Base-by-base conservation (phyloP, 768 basidiomycete genomes). In the Phlegmacium glaucopus region DNA sequence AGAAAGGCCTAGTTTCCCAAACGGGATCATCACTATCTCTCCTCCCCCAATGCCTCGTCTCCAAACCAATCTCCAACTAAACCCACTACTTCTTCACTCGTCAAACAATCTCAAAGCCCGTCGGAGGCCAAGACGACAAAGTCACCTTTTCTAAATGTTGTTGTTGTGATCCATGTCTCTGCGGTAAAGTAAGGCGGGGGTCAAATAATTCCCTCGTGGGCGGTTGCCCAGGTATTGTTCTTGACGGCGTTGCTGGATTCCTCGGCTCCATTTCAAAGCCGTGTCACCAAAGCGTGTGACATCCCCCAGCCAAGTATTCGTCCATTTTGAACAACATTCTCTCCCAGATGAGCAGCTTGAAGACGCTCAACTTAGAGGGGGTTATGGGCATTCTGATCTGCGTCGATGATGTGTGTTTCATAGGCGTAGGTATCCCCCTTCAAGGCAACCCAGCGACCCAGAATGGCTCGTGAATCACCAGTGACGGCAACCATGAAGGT, bases 101-200 rank as follows among this genome's bases (percentile, higher is more conserved):
- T 70, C 42, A 84, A 61, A 32, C 69, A 68, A 50, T 82, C 78
- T 74, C 76, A 83, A 17, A 83, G 60, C 6, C 80, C 80, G 55
- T 79, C 76, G 1, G 74, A 75, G 1, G 70, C 81, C 48, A 82
- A 57, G 25, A 83, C 72, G 44, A 82, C 54, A 58, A 83, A 81
- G 50, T 79, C 77, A n/a, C 77, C 78, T 12, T 68, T 66, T 36
- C 67, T 58, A 2, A 78, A 43, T 22, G 69, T 57, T 2, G 63
- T 66, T 0, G 64, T 67, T 7, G 74, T 77, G 15, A 80, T 69
- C 41, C 75, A 75, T 0, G 82, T 81, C 50, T 72, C 70, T 0
- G 80, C 80, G 1, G 76, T 79, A 39, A 80, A 70, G 53, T 83
- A 80, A 1, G 79, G 79, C 17, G 79, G 79, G n/a, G 2, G 79